Conservation (phyloP, 768 basidiomycete species). For the Postia placenta region DNA sequence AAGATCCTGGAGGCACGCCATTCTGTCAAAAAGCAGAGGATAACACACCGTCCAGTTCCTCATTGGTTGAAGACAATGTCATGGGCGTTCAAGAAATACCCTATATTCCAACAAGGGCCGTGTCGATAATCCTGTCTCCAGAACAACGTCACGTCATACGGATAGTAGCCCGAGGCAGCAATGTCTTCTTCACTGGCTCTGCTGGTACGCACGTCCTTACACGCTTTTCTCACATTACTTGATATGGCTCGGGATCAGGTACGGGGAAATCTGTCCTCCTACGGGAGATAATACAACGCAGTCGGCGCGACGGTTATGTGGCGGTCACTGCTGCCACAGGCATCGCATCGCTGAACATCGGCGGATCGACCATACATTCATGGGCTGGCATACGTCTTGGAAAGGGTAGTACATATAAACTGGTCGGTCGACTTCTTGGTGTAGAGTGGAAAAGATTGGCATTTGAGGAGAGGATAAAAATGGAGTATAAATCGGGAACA, state of each 20-base stretch:
- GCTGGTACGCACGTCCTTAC: constrained; percentile 44
- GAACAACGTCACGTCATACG: constrained; percentile 47
- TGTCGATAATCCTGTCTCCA: constrained; percentile 36
- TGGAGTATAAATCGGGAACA: not conserved
- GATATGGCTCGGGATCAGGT: constrained; percentile 29
- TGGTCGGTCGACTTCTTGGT: constrained; percentile 49
- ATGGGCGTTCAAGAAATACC: no score
- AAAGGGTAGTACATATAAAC: constrained; percentile 42
- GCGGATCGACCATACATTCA: constrained; percentile 74
- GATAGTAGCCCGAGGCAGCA: constrained; percentile 52
- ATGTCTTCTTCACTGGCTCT: constrained; percentile 85
- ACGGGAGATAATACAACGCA: constrained; percentile 59
- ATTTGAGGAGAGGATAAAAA: not conserved
- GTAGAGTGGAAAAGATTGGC: no score
- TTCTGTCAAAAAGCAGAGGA: no score
- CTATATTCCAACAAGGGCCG: no score
- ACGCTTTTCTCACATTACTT: not conserved
- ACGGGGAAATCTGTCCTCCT: constrained; percentile 85
- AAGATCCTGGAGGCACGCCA: no score
- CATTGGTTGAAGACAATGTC: no score
- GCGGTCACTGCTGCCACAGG: constrained; percentile 79
- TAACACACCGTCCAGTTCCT: no score
- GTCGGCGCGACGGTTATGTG: constrained; percentile 27
- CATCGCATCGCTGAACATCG: constrained; percentile 79
- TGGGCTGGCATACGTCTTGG: constrained; percentile 82